A percentile compares a stretch with the other conserved stretches of the same genome.
phyloP scores from a whole-genome alignment of 768 basidiomycete species.

The Termitomyces sp. region DNA sequence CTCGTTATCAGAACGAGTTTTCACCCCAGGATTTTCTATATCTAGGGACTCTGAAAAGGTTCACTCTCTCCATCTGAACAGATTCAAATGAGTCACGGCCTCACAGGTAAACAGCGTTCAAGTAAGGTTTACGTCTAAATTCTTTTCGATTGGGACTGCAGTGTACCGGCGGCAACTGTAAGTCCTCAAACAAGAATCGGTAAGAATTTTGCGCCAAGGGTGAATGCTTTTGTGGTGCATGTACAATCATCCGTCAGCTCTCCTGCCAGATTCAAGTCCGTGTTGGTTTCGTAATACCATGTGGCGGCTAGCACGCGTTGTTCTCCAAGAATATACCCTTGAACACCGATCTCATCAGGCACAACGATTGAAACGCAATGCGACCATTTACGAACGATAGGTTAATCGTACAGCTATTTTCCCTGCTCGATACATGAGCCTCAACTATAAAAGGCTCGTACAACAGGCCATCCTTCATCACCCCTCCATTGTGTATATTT shows the following conservation, averaged over 20 bases:
- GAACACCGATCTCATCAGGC: constrained; percentile 8
- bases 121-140: background rate
- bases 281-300: constrained; percentile 1
- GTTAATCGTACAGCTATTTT: no score
- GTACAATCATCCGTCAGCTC: background rate
- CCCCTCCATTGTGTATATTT: background rate
- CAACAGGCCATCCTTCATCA: background rate
- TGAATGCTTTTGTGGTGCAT: background rate
- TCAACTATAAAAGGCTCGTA: constrained; percentile 14
- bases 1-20: no score
- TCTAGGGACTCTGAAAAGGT: no score
- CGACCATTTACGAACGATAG: background rate
- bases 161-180: background rate
- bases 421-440: background rate
- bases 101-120: no score
- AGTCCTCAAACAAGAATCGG: background rate
- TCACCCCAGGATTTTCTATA: no score
- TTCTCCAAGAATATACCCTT: background rate
- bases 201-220: background rate
- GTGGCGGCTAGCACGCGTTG: constrained; percentile 3
- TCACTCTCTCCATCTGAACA: no score
- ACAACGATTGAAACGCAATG: constrained; percentile 9
- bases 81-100: background rate
- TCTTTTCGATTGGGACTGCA: background rate
- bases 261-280: background rate